These are phyloP conservation scores for Lycium barbarum DNA, from an alignment of 257 asterid genomes.

Conservation along the genomic window DNA sequence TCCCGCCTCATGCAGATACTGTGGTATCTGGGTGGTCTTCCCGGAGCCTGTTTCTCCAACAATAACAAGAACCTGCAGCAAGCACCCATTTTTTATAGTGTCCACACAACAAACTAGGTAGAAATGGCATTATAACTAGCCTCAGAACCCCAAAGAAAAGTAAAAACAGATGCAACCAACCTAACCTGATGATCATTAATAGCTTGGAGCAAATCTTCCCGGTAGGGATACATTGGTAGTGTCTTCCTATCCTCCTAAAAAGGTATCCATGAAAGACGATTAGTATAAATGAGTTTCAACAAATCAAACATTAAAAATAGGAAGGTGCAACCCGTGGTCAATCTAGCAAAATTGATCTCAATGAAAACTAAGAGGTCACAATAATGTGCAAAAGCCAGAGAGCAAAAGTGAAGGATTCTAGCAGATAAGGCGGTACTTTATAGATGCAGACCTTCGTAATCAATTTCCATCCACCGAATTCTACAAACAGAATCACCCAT, in stretches of 20 bases:
- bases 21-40: slow-evolving; percentile 95
- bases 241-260: slow-evolving; percentile 85
- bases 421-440: neutral
- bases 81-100: slow-evolving; percentile 25
- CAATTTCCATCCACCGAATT: neutral
- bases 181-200: slow-evolving; percentile 77
- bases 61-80: slow-evolving; percentile 80
- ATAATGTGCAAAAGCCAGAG: slow-evolving; percentile 16
- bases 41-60: slow-evolving; percentile 99
- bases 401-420: slow-evolving; percentile 16
- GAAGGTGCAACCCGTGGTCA: neutral
- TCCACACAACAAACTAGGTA: neutral
- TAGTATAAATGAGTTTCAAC: neutral
- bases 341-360: slow-evolving; percentile 9
- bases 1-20: slow-evolving; percentile 96
- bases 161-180: slow-evolving; percentile 29
- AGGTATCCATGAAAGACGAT: slow-evolving; percentile 25
- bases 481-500: neutral
- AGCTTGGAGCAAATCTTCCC: slow-evolving; percentile 83
- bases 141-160: slow-evolving; percentile 3
- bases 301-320: neutral
- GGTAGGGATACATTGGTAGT: slow-evolving; percentile 76
- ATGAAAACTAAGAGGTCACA: neutral
- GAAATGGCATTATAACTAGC: slow-evolving; percentile 12
- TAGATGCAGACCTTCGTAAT: neutral